Evolutionary conservation across 2,329 filamentous ascomycete species (phyloP), one percentile per base, ranked within the genome.

Genomic region (Fusarium sp.): DNA sequence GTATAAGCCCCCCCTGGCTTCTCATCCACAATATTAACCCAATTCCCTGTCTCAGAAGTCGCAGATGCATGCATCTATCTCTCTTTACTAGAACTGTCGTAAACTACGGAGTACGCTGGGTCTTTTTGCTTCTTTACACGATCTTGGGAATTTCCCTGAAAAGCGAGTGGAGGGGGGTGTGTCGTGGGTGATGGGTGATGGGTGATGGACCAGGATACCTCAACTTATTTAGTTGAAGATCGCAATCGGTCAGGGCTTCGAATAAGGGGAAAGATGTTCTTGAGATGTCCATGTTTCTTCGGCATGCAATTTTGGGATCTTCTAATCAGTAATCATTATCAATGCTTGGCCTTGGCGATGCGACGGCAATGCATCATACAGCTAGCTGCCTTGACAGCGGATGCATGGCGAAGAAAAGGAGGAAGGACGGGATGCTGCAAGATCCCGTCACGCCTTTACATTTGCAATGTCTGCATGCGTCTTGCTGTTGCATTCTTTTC

Each of bases 151-250:
- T 39, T 15, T 32, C 15, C 45, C 30, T 30, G 20, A 14, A 32
- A 45, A 30, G 21, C 17, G 23, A 54, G 30, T 40, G 49, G 52
- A 49, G 36, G 24, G 24, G 20, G 2, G 45, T 24, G 57, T n/a
- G n/a, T n/a, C n/a, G n/a, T n/a, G n/a, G n/a, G n/a, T 34, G 46
- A 40, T n/a, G 10, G n/a, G 23, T 4, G 17, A 39, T 60, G 42
- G 19, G 38, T 15, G 17, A 19, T 28, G 28, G 30, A 23, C 26
- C 17, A 26, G 30, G 50, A 50, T 68, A 48, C 34, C 34, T 17
- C 17, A 34, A 28, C 19, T 59, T 40, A 36, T 44, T 50, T 67
- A 42, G 57, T 38, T 64, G 64, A 67, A 67, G 64, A 67, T 67
- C 64, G 23, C 36, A 67, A 67, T 67, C 51, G 63, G 67, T 63